Percentiles rank a stretch among this genome's conserved stretches.
Evolutionary conservation across 208 protist genomes (phyloP).

Genomic region (Trypanosoma grayi): DNA sequence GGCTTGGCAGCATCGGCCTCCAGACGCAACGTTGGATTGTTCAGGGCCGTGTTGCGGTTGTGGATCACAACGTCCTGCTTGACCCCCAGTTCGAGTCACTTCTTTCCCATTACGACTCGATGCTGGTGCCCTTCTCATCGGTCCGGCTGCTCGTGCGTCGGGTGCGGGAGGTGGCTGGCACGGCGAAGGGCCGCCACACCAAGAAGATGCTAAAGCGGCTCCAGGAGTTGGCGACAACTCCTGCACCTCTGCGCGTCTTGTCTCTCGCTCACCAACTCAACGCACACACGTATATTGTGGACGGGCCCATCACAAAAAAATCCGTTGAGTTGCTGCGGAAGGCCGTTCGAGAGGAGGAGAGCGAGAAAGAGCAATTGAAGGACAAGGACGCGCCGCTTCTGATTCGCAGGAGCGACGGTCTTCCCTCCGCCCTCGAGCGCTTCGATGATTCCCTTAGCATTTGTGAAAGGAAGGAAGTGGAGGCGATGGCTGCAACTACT

Average conservation of each 20-base stretch:
- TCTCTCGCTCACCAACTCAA: slow-evolving; percentile 74
- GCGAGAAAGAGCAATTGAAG: slow-evolving; percentile 1
- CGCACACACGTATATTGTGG: slow-evolving; percentile 68
- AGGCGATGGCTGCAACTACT: background rate
- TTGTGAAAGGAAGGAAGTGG: background rate
- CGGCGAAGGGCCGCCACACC: slow-evolving; percentile 60
- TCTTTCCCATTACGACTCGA: slow-evolving; percentile 77
- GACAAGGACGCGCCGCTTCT: slow-evolving; percentile 7
- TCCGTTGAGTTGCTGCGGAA: slow-evolving; percentile 47
- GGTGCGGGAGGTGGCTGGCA: slow-evolving; percentile 39
- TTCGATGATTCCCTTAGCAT: background rate
- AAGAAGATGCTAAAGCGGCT: slow-evolving; percentile 43
- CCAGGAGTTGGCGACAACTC: slow-evolving; percentile 31
- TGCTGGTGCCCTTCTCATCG: slow-evolving; percentile 74
- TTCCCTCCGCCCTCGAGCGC: background rate
- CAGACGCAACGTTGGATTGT: slow-evolving; percentile 79
- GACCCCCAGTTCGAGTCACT: slow-evolving; percentile 78
- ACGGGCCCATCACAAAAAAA: slow-evolving; percentile 47
- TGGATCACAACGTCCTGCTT: slow-evolving; percentile 86
- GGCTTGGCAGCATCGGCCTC: slow-evolving; percentile 58
- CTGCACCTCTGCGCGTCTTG: slow-evolving; percentile 64
- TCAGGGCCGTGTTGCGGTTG: slow-evolving; percentile 83
- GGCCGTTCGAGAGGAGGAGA: slow-evolving; percentile 22
- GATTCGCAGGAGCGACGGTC: slow-evolving; percentile 13
- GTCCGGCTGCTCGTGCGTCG: slow-evolving; percentile 72